phyloP scores from a whole-genome alignment of 2,329 filamentous ascomycete species.

The Phialophora verrucosa region DNA sequence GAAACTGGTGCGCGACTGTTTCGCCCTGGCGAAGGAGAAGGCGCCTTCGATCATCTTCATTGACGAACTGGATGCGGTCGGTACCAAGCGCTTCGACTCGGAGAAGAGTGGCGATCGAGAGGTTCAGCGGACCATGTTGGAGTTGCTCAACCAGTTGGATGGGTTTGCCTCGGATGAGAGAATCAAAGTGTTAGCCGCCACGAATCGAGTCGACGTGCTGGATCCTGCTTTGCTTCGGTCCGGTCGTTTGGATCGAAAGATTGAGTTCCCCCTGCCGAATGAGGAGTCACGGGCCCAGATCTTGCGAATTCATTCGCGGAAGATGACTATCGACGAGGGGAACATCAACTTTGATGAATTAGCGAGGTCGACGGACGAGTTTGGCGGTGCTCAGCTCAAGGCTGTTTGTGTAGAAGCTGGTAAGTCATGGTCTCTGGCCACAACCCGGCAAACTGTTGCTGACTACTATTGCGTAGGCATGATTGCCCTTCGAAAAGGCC shows the following conservation, averaged over 20 bases:
- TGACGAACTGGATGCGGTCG: constrained; percentile 96
- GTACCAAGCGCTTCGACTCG: constrained; percentile 97
- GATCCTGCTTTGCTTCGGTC: constrained; percentile 91
- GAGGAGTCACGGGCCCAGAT: constrained; percentile 98
- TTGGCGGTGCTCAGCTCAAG: constrained; percentile 96
- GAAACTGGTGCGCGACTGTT: constrained; percentile 96
- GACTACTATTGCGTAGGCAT: constrained; percentile 64
- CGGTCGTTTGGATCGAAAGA: constrained; percentile 92
- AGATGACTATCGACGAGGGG: constrained; percentile 89
- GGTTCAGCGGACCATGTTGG: constrained; percentile 98
- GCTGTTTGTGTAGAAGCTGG: constrained; percentile 93
- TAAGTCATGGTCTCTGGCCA: constrained; percentile 8
- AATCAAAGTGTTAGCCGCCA: constrained; percentile 94
- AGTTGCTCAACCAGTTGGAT: constrained; percentile 96
- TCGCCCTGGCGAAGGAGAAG: constrained; percentile 97
- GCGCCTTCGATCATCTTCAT: constrained; percentile 99
- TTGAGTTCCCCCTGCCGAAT: constrained; percentile 97
- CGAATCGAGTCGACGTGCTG: constrained; percentile 91
- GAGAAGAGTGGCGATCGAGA: constrained; percentile 98
- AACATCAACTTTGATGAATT: constrained; percentile 95
- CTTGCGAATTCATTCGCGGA: constrained; percentile 93
- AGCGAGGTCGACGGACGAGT: constrained; percentile 96
- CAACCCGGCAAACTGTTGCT: constrained; percentile 4
- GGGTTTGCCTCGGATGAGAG: constrained; percentile 96
- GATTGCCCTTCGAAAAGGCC: constrained; percentile 93